Conservation (phyloP, 164 flowering plant species). For the Berberis thunbergii region DNA sequence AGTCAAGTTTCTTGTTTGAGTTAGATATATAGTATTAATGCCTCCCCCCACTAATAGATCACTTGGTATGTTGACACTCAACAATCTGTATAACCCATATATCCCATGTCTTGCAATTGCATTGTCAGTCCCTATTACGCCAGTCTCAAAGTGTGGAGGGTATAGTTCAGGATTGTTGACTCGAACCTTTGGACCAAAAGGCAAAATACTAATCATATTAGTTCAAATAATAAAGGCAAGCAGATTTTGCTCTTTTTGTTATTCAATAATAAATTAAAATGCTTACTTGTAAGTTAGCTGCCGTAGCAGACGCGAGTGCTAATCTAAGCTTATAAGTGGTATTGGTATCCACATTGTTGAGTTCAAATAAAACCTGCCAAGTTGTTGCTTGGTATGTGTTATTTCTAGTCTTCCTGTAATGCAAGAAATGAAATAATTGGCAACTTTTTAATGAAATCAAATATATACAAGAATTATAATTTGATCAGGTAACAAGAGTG, state of each 20-base stretch:
- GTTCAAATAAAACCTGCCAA: conserved; percentile 26
- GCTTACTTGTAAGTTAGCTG: conserved; percentile 20
- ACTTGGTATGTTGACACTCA: conserved; percentile 27
- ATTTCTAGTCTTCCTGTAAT: conserved; percentile 32
- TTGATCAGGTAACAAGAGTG: neutral
- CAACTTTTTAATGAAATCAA: neutral
- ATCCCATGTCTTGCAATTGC: conserved; percentile 70
- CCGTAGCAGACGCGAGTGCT: conserved; percentile 25
- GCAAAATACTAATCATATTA: neutral
- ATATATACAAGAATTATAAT: too few species aligned
- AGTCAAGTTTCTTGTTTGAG: conserved; percentile 29
- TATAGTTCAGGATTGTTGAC: conserved; percentile 1
- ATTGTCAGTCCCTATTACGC: conserved; percentile 57
- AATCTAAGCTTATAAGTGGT: conserved; percentile 15
- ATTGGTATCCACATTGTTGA: conserved; percentile 3
- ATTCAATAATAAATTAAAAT: neutral
- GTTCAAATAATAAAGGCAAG: neutral
- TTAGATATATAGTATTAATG: conserved; percentile 45
- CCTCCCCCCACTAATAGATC: conserved; percentile 26
- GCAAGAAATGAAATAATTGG: neutral
- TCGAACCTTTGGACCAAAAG: conserved; percentile 3
- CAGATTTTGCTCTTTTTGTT: neutral
- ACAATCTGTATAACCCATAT: conserved; percentile 62
- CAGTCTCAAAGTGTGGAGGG: conserved; percentile 34
- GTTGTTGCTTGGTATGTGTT: conserved; percentile 42